Conservation (phyloP, 306 rosid species). For the Cercis canadensis region DNA sequence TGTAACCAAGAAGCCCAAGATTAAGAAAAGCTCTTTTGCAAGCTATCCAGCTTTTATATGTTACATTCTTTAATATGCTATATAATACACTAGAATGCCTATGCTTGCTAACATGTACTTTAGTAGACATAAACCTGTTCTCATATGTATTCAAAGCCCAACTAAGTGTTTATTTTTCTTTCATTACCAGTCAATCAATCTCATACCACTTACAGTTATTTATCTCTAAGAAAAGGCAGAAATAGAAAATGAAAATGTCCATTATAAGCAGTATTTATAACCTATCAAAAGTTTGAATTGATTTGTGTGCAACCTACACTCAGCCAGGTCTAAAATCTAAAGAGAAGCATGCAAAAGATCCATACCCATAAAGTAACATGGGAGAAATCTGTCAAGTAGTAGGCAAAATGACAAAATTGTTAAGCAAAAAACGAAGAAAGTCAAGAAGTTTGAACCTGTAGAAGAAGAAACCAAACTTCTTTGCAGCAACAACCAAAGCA, state of each 20-base stretch:
- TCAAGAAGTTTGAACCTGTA: constrained; percentile 60
- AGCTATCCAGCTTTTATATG: neutral
- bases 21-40: neutral
- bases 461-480: constrained; percentile 78
- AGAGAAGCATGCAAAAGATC: too few species aligned
- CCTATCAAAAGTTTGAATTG: too few species aligned
- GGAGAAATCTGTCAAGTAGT: neutral
- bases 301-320: too few species aligned
- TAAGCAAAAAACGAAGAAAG: constrained; percentile 14
- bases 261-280: too few species aligned
- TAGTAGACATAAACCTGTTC: neutral
- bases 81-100: neutral
- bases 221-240: neutral
- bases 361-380: neutral
- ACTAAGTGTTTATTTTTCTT: neutral
- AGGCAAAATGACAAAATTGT: neutral
- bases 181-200: neutral
- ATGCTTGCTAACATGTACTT: neutral
- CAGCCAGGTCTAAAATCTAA: too few species aligned
- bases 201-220: neutral
- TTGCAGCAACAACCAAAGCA: constrained; percentile 61
- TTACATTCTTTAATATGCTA: neutral
- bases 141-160: neutral
- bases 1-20: neutral
- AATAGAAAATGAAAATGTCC: too few species aligned